A percentile compares a stretch with the other conserved stretches of the same genome.
Evolutionary conservation across 371 early-diverging fungal species (phyloP).

Genomic region (Spraguea lophii): DNA sequence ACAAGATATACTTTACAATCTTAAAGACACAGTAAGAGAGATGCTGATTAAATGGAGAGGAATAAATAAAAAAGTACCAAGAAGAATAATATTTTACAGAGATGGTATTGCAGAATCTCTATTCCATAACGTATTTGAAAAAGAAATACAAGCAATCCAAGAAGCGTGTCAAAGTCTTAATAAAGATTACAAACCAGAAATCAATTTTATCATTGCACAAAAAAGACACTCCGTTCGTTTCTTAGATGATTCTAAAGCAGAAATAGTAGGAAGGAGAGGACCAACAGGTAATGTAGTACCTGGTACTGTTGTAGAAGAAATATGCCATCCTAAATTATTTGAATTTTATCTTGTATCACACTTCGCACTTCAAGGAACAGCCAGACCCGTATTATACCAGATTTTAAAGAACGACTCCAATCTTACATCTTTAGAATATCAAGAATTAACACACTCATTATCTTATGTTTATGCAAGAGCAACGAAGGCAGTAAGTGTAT

Average conservation of each 20-base stretch:
- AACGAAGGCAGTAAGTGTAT: conserved; percentile 57
- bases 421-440: conserved; percentile 54
- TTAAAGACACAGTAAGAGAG: conserved; percentile 31
- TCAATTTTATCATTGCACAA: conserved; percentile 74
- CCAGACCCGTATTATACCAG: conserved; percentile 65
- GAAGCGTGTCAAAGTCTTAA: conserved; percentile 55
- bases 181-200: conserved; percentile 53
- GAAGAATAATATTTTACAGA: conserved; percentile 69
- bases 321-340: conserved; percentile 57
- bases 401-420: conserved; percentile 62
- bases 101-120: conserved; percentile 74
- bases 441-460: conserved; percentile 59
- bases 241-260: conserved; percentile 51
- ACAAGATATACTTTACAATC: conserved; percentile 63
- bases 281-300: conserved; percentile 55
- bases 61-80: conserved; percentile 47
- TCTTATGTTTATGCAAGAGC: conserved; percentile 69
- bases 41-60: conserved; percentile 12
- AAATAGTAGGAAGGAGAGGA: neutral
- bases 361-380: conserved; percentile 69
- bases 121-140: conserved; percentile 55
- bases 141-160: conserved; percentile 58
- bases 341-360: conserved; percentile 78
- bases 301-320: conserved; percentile 69
- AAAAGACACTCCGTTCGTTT: conserved; percentile 83